Base-by-base conservation (phyloP, 1,139 yeast genomes). In the Blastobotrys malaysiensis region DNA sequence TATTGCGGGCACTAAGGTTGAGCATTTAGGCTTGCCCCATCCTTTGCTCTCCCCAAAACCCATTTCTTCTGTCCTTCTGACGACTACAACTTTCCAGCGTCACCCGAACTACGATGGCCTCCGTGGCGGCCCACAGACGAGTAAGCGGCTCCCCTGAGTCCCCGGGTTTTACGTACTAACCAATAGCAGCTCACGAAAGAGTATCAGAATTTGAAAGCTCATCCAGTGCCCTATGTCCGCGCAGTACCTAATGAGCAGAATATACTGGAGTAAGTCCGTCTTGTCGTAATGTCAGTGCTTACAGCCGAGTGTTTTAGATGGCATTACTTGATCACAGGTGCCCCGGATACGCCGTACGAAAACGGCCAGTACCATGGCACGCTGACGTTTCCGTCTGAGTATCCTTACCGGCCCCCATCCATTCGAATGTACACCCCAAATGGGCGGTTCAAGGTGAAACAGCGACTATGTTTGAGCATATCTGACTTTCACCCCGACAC, bases 311-410 rank as follows among this genome's bases (percentile, higher is more conserved):
- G 39, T 36, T 45, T 48, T 22, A 49, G 49, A 63, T 87, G 95
- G 95, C 91, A 86, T 69, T 87, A 84, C 63, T 77, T 87, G 52
- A 82, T 87, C 47, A 81, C 85, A 0, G 98, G 97, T 0, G 97
- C 97, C 6, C 90, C 95, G 53, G 80, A 83, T 59, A 84, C 95
- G 0, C 96, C 95, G 4, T 91, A 86, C 67, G 86, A 78, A 56
- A 83, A 81, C 20, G 98, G 98, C 0, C 96, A 89, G 69, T 91
- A 86, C 68, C 96, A 90, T 67, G 97, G 98, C 2, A 80, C 88
- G 21, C 75, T 91, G 49, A 76, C 84, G 18, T 91, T 91, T 69
- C 96, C 97, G 0, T 71, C 82, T 9, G 96, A 89, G 61, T 91
- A 90, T 64, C 98, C 97, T 0, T 90, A 86, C 74, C 83, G 86